A percentile compares a stretch with the other conserved stretches of the same genome.
Conservation (phyloP, 176 grass and related monocot species). For the Oryza meridionalis region DNA sequence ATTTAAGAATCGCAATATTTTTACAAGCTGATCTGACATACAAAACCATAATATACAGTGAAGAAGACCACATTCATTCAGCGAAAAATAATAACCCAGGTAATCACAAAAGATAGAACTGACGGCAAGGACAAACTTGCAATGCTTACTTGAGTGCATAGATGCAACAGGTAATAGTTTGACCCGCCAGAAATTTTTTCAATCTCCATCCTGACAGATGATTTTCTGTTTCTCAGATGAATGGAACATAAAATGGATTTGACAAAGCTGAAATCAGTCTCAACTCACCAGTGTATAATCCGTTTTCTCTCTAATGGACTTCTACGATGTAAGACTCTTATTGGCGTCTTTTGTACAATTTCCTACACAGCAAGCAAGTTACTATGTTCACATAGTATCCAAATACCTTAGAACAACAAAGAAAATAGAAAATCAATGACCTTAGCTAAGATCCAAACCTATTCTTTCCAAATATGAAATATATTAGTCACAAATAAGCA, state of each 20-base stretch:
- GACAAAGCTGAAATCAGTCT: slow-evolving; percentile 31
- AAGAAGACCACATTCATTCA: slow-evolving; percentile 4
- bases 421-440: not conserved
- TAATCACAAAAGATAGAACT: not conserved
- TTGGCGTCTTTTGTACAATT: slow-evolving; percentile 81
- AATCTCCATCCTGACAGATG: slow-evolving; percentile 78
- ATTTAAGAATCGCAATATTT: slow-evolving; percentile 1
- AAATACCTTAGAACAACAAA: slow-evolving; percentile 9
- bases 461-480: slow-evolving; percentile 2
- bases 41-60: slow-evolving; percentile 16
- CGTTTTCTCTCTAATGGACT: slow-evolving; percentile 80
- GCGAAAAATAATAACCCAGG: slow-evolving; percentile 22
- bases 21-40: not conserved
- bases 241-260: slow-evolving; percentile 5
- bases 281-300: slow-evolving; percentile 91
- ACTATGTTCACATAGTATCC: not conserved
- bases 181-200: slow-evolving; percentile 61
- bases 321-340: slow-evolving; percentile 92
- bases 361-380: slow-evolving; percentile 55
- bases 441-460: not conserved
- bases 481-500: not conserved
- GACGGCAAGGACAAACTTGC: not conserved
- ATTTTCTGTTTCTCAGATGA: slow-evolving; percentile 21
- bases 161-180: slow-evolving; percentile 87
- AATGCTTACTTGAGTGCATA: slow-evolving; percentile 78